Conservation (phyloP, 768 basidiomycete species). For the Tricholoma matsutake region DNA sequence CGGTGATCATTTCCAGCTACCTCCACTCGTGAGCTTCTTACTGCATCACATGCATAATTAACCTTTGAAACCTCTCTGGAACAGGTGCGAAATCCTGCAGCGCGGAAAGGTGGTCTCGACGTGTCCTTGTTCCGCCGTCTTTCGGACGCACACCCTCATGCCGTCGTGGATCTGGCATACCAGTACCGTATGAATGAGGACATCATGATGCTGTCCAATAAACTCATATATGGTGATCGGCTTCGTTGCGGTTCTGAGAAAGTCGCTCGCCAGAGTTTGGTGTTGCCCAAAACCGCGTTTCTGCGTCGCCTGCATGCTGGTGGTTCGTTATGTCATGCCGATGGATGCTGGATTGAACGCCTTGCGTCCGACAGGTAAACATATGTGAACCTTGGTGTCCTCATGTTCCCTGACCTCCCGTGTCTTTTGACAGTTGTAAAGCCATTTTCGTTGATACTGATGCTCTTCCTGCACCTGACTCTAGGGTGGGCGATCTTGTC, state of each 20-base stretch:
- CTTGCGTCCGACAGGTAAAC: conserved; percentile 64
- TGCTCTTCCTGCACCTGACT: conserved; percentile 70
- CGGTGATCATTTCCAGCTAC: conserved; percentile 96
- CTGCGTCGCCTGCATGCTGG: conserved; percentile 42
- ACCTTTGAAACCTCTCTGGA: background rate
- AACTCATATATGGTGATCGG: conserved; percentile 76
- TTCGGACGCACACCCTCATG: conserved; percentile 81
- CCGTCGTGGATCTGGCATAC: conserved; percentile 79
- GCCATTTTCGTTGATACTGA: conserved; percentile 97
- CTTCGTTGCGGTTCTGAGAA: conserved; percentile 75
- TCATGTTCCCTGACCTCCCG: conserved; percentile 1
- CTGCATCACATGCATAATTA: background rate
- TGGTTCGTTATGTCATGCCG: conserved; percentile 27
- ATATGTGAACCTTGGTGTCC: background rate
- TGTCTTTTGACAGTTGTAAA: conserved; percentile 55
- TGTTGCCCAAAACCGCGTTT: conserved; percentile 46
- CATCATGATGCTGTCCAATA: conserved; percentile 90
- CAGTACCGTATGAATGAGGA: conserved; percentile 98
- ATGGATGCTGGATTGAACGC: conserved; percentile 68
- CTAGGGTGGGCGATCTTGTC: conserved; percentile 81
- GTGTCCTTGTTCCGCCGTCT: conserved; percentile 86
- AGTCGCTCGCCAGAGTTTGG: conserved; percentile 59
- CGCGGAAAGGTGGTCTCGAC: conserved; percentile 84
- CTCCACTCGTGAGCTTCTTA: conserved; percentile 68
- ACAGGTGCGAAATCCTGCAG: conserved; percentile 78